A percentile compares a stretch with the other conserved stretches of the same genome.
These are phyloP conservation scores for Adiantum capillusveneris DNA, from an alignment of 75 land plant species.

Conservation along the genomic window DNA sequence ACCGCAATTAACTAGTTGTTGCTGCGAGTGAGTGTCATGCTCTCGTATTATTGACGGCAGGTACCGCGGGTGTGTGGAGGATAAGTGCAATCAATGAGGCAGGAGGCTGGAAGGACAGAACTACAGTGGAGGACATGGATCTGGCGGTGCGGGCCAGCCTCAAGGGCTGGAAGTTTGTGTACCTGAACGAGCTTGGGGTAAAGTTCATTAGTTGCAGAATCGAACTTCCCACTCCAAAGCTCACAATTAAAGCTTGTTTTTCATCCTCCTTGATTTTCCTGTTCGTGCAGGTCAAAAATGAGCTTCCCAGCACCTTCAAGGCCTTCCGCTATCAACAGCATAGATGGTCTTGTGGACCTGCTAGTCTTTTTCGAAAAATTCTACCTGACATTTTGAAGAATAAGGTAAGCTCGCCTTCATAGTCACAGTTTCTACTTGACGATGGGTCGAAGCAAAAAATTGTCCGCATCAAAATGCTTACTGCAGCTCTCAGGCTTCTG, in stretches of 20 bases:
- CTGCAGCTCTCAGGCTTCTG: too few relatives aligned
- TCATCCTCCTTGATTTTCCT: too few relatives aligned
- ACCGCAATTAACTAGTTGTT: too few relatives aligned
- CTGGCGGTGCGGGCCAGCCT: conserved; percentile 76
- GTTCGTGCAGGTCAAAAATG: conserved; percentile 57
- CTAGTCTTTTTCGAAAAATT: conserved; percentile 77
- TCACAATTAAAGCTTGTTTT: background rate
- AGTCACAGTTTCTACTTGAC: too few relatives aligned
- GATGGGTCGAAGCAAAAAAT: too few relatives aligned
- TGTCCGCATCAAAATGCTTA: too few relatives aligned
- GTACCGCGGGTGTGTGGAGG: conserved; percentile 81
- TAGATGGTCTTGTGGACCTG: conserved; percentile 90
- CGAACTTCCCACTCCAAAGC: too few relatives aligned
- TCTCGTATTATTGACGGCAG: conserved; percentile 15
- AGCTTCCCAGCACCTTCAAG: conserved; percentile 83
- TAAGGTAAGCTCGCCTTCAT: too few relatives aligned
- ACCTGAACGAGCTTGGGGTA: conserved; percentile 21
- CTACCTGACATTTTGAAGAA: conserved; percentile 42
- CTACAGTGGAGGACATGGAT: conserved; percentile 88
- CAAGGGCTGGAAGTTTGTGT: conserved; percentile 66
- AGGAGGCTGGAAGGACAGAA: conserved; percentile 83
- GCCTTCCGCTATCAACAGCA: conserved; percentile 84
- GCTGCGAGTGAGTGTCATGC: too few relatives aligned
- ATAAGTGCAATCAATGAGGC: conserved; percentile 56
- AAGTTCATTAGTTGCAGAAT: background rate